These are phyloP conservation scores for Nectriaceae sp. DNA, from an alignment of 2,329 filamentous ascomycete species.

Conservation along the genomic window DNA sequence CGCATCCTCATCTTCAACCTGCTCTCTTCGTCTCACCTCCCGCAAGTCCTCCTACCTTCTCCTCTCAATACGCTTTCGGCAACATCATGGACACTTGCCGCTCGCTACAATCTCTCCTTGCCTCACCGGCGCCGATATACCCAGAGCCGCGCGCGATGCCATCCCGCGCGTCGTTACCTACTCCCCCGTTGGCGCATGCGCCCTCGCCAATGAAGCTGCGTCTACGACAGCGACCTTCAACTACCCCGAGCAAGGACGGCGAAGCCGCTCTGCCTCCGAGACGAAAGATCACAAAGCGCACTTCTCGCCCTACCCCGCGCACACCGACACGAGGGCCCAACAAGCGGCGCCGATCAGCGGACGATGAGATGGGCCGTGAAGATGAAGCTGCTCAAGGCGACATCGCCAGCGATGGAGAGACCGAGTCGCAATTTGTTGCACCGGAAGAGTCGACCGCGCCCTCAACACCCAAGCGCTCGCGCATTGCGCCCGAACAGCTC, in stretches of 20 bases:
- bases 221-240: constrained; percentile 48
- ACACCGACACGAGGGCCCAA: constrained; percentile 47
- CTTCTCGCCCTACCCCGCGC: constrained; percentile 12
- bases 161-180: constrained; percentile 46
- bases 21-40: constrained; percentile 61
- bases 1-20: constrained; percentile 45
- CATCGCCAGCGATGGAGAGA: constrained; percentile 40
- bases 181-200: constrained; percentile 56
- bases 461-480: constrained; percentile 60
- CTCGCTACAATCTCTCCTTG: constrained; percentile 61
- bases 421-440: constrained; percentile 17
- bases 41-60: constrained; percentile 53
- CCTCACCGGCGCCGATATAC: constrained; percentile 35
- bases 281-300: constrained; percentile 55
- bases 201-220: constrained; percentile 56
- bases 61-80: constrained; percentile 48
- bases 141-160: constrained; percentile 38
- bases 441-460: constrained; percentile 34
- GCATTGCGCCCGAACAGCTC: constrained; percentile 61
- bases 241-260: constrained; percentile 12
- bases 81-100: constrained; percentile 62
- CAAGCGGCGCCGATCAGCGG: constrained; percentile 53
- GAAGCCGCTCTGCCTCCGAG: constrained; percentile 36
- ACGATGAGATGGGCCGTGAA: constrained; percentile 49
- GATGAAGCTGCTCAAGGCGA: constrained; percentile 33